Conservation (phyloP, 2,329 filamentous ascomycete genomes). For the Massarina eburnea region DNA sequence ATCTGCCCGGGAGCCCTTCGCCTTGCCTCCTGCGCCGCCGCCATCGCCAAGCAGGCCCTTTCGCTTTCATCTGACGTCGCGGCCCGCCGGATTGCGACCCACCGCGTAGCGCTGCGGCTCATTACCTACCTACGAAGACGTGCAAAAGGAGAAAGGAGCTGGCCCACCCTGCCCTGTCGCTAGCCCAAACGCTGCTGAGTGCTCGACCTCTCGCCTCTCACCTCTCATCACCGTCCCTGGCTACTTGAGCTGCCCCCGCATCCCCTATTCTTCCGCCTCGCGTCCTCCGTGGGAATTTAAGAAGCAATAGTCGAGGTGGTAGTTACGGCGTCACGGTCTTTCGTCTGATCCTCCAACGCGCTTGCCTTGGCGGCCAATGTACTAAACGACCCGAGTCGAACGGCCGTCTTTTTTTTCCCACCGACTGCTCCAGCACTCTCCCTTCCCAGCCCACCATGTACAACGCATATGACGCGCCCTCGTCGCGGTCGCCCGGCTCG, state of each 20-base stretch:
- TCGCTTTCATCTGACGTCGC: constrained; percentile 1
- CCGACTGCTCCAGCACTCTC: constrained; percentile 16
- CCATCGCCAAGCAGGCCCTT: background rate
- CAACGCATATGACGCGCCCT: constrained; percentile 39
- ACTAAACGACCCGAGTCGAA: constrained; percentile 22
- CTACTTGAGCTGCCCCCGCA: constrained; percentile 4
- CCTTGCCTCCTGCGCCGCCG: background rate
- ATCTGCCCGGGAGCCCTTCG: background rate
- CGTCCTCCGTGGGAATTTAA: background rate
- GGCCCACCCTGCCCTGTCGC: constrained; percentile 18
- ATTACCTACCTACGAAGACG: constrained; percentile 14
- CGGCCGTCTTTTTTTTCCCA: constrained; percentile 27
- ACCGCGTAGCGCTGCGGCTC: constrained; percentile 23
- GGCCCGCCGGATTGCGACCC: constrained; percentile 21
- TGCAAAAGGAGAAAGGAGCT: constrained; percentile 31
- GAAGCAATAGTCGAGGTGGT: background rate
- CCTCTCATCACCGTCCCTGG: constrained; percentile 12
- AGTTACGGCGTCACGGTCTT: constrained; percentile 1
- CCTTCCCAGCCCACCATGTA: constrained; percentile 37
- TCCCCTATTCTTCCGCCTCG: constrained; percentile 18
- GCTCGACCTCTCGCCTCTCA: constrained; percentile 18
- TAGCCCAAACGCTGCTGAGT: constrained; percentile 3
- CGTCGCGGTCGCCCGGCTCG: constrained; percentile 72
- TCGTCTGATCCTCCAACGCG: constrained; percentile 20
- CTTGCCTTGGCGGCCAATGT: constrained; percentile 26